These are phyloP conservation scores for Apiospora rasikravindrae DNA, from an alignment of 2,329 filamentous ascomycete species.

Conservation along the genomic window DNA sequence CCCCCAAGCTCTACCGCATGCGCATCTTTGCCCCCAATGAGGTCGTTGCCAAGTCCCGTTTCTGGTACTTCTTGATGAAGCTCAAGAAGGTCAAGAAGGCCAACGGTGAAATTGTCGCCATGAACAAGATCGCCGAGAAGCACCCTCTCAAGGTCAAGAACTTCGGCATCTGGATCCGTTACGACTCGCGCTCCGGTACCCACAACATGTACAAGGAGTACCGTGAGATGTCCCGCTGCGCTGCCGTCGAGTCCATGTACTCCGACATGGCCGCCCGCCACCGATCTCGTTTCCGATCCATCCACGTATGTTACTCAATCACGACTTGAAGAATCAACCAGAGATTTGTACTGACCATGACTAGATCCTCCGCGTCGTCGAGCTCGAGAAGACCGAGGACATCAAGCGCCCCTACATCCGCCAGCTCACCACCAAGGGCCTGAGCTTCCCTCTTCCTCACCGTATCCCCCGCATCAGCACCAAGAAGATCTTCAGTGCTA, in stretches of 20 bases:
- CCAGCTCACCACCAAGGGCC: conserved; percentile 93
- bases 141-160: conserved; percentile 99
- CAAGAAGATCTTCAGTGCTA: conserved; percentile 92
- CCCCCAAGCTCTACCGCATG: conserved; percentile 99
- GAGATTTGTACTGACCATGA: conserved; percentile 33
- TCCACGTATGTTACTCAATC: conserved; percentile 77
- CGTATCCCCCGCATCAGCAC: conserved; percentile 81
- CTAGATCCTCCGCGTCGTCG: conserved; percentile 97
- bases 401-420: conserved; percentile 99
- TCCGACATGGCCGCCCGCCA: conserved; percentile 99
- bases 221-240: conserved; percentile 96
- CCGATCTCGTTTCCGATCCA: conserved; percentile 95
- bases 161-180: conserved; percentile 99
- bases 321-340: conserved; percentile 16
- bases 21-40: conserved; percentile 98
- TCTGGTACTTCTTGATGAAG: conserved; percentile 99
- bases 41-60: conserved; percentile 98
- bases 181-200: conserved; percentile 98
- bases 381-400: conserved; percentile 92
- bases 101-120: conserved; percentile 97
- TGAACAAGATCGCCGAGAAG: conserved; percentile 99
- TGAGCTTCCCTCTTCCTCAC: conserved; percentile 99
- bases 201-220: conserved; percentile 99
- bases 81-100: conserved; percentile 99
- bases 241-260: conserved; percentile 96